Percentiles rank a stretch among this genome's conserved stretches.
These are phyloP conservation scores for Colletotrichum neosansevieriae DNA, from an alignment of 2,329 filamentous ascomycete species.

Conservation along the genomic window DNA sequence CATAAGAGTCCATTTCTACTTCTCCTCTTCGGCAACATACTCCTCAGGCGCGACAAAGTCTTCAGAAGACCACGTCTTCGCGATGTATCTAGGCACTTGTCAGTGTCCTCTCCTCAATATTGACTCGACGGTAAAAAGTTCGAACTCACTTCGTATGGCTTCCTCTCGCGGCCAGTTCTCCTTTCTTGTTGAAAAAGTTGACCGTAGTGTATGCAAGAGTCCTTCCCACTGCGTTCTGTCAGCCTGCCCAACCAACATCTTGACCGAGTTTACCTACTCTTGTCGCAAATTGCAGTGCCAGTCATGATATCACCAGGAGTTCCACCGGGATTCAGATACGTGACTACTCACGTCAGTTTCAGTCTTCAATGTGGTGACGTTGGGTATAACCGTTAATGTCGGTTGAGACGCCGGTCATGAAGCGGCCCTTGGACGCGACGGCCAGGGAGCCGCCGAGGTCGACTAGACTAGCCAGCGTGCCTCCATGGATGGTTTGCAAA, in stretches of 20 bases:
- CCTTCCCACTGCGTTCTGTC: constrained; percentile 65
- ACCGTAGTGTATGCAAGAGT: constrained; percentile 72
- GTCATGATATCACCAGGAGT: constrained; percentile 67
- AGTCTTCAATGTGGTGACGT: not conserved
- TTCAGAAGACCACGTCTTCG: constrained; percentile 51
- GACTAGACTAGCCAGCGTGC: constrained; percentile 82
- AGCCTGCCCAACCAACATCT: not conserved
- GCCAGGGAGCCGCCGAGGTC: constrained; percentile 75
- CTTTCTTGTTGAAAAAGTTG: constrained; percentile 69
- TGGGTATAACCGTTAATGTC: constrained; percentile 67
- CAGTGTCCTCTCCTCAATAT: not conserved
- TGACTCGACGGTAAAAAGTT: not conserved
- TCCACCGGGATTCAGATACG: constrained; percentile 71
- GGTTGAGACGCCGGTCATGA: constrained; percentile 73
- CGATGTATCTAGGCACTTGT: constrained; percentile 54
- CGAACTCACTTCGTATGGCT: constrained; percentile 73
- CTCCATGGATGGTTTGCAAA: constrained; percentile 80
- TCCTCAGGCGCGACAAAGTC: constrained; percentile 53
- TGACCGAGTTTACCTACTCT: constrained; percentile 57
- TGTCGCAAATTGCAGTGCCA: constrained; percentile 70
- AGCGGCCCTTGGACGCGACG: constrained; percentile 73
- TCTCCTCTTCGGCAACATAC: constrained; percentile 49
- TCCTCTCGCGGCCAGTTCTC: constrained; percentile 70
- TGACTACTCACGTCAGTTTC: constrained; percentile 57
- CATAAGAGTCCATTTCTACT: not conserved